Conservation (phyloP, 2,329 filamentous ascomycete genomes). For the Exserohilum turcica region DNA sequence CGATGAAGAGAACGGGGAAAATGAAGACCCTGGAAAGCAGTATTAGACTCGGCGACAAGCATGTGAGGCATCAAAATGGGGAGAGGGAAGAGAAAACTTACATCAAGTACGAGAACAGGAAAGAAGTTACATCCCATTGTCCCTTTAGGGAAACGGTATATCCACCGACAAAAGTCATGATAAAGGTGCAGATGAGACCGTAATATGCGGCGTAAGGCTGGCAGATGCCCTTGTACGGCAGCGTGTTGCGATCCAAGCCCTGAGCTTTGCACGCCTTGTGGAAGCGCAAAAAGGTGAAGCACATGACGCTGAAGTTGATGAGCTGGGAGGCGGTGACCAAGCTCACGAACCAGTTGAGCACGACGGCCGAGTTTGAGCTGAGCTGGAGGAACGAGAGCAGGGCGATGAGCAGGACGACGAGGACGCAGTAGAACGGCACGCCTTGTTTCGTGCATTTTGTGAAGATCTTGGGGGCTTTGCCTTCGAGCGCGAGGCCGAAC, state of each 20-base stretch:
- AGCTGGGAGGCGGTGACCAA: slow-evolving; percentile 72
- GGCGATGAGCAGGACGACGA: slow-evolving; percentile 68
- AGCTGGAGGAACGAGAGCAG: slow-evolving; percentile 77
- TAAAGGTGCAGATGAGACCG: slow-evolving; percentile 64
- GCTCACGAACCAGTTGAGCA: slow-evolving; percentile 75
- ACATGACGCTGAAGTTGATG: slow-evolving; percentile 58
- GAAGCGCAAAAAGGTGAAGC: slow-evolving; percentile 73
- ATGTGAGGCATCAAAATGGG: not conserved
- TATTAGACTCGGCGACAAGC: not conserved
- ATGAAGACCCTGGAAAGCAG: slow-evolving; percentile 64
- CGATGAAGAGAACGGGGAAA: slow-evolving; percentile 70
- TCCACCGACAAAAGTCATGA: slow-evolving; percentile 77
- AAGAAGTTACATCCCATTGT: slow-evolving; percentile 70
- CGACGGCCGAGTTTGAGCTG: slow-evolving; percentile 68
- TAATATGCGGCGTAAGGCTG: slow-evolving; percentile 77
- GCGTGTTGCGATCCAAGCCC: slow-evolving; percentile 66
- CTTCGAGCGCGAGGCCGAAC: slow-evolving; percentile 60
- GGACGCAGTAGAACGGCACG: slow-evolving; percentile 75
- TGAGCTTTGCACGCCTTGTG: slow-evolving; percentile 71
- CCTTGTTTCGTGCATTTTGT: slow-evolving; percentile 63
- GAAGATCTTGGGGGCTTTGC: slow-evolving; percentile 61
- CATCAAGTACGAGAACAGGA: slow-evolving; percentile 66
- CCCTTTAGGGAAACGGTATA: slow-evolving; percentile 76
- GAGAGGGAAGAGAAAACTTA: no score
- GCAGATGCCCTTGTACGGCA: slow-evolving; percentile 72